Conservation (phyloP, 1,284 basidiomycete species). For the Ceratobasidium sp. region DNA sequence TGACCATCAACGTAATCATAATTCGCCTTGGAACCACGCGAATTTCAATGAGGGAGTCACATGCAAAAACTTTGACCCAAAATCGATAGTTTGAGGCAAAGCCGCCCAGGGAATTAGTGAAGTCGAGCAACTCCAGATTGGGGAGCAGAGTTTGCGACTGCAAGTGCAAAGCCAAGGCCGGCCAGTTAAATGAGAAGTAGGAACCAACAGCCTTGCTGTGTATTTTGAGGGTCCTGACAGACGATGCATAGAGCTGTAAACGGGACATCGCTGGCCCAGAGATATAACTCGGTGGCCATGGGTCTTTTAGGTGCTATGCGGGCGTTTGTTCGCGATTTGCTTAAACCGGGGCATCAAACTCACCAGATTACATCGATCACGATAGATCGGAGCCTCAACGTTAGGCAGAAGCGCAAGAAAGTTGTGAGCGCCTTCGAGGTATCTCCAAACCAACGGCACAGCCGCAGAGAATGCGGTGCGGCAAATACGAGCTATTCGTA, state of each 20-base stretch:
- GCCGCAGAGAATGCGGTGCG: neutral
- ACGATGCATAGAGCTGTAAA: neutral
- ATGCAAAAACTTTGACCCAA: slow-evolving; percentile 5
- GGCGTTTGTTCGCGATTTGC: too few species aligned
- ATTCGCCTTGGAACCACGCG: too few species aligned
- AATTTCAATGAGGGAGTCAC: neutral
- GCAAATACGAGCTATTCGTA: neutral
- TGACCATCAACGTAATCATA: neutral
- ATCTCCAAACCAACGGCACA: slow-evolving; percentile 11
- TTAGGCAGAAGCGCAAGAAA: slow-evolving; percentile 1
- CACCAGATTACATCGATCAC: neutral
- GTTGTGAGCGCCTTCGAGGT: slow-evolving; percentile 24
- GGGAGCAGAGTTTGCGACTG: neutral
- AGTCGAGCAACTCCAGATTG: neutral
- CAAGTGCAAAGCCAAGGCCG: neutral
- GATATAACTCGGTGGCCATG: neutral
- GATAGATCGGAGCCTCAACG: neutral
- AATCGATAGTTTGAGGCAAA: neutral
- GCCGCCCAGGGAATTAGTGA: neutral
- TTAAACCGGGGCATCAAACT: too few species aligned
- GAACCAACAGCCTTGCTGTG: neutral
- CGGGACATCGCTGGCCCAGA: neutral
- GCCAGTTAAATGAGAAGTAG: neutral
- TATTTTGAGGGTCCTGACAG: neutral
- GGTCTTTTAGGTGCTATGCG: neutral